phyloP scores from a whole-genome alignment of 768 basidiomycete genomes.

The Pisolithus orientalis region DNA sequence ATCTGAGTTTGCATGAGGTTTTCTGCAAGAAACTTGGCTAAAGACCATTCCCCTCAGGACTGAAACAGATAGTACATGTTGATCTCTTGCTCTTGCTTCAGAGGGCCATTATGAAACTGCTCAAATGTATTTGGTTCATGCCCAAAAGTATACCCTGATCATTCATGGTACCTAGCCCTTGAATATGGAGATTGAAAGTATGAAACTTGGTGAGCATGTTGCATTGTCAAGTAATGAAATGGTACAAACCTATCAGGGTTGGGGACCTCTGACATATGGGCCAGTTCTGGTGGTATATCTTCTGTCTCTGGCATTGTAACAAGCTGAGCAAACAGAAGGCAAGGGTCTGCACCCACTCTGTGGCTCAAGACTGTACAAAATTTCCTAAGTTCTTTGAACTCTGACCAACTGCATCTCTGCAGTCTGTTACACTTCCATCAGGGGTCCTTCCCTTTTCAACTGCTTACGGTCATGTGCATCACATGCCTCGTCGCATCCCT shows the following conservation, averaged over 20 bases:
- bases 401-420: background rate
- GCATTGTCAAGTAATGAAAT: background rate
- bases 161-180: background rate
- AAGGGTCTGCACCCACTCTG: background rate
- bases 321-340: no score
- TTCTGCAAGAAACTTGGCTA: background rate
- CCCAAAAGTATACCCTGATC: background rate
- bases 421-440: no score
- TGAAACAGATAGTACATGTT: background rate
- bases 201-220: background rate
- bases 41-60: background rate
- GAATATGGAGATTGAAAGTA: background rate
- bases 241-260: background rate
- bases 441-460: no score
- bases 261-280: background rate
- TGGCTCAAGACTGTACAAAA: background rate
- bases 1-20: constrained; percentile 1
- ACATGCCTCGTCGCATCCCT: no score
- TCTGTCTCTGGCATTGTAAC: background rate
- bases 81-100: background rate
- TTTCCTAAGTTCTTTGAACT: background rate
- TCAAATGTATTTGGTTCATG: background rate
- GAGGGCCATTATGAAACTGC: background rate
- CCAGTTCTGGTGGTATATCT: background rate
- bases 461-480: no score